These are phyloP conservation scores for Laburnicola sp. DNA, from an alignment of 2,329 filamentous ascomycete species.

Conservation along the genomic window DNA sequence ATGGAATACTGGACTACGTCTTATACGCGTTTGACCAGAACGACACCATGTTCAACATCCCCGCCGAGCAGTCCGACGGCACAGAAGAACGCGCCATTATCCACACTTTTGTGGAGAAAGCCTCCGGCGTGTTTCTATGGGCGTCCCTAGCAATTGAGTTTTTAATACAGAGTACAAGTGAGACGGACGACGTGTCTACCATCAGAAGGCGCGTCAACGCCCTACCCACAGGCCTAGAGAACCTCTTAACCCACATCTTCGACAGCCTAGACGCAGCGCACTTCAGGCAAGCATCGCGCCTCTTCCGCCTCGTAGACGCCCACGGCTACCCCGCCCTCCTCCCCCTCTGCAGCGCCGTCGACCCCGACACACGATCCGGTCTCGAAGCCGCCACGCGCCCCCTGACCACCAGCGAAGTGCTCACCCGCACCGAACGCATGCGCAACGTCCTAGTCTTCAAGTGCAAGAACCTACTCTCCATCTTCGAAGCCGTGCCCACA, in stretches of 20 bases:
- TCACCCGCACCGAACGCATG: conserved; percentile 23
- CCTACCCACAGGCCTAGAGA: conserved; percentile 29
- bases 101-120: conserved; percentile 26
- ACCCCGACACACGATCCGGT: conserved; percentile 22
- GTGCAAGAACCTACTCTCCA: conserved; percentile 26
- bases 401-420: conserved; percentile 21
- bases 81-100: conserved; percentile 27
- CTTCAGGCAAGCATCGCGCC: conserved; percentile 23
- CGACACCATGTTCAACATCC: conserved; percentile 26
- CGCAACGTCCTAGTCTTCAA: conserved; percentile 19
- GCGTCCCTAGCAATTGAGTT: conserved; percentile 27
- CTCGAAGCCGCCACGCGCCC: conserved; percentile 25
- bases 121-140: conserved; percentile 33
- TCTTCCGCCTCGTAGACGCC: conserved; percentile 29
- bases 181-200: conserved; percentile 26
- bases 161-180: conserved; percentile 25
- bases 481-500: conserved; percentile 25
- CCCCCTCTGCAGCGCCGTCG: conserved; percentile 28
- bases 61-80: conserved; percentile 23
- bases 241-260: conserved; percentile 30
- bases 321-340: conserved; percentile 29
- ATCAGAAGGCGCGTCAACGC: conserved; percentile 28
- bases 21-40: conserved; percentile 21
- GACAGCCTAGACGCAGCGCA: conserved; percentile 23
- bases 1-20: conserved; percentile 27